A percentile compares a stretch with the other conserved stretches of the same genome.
phyloP scores from a whole-genome alignment of 2,329 filamentous ascomycete genomes.

The Stachybotrys elegans region DNA sequence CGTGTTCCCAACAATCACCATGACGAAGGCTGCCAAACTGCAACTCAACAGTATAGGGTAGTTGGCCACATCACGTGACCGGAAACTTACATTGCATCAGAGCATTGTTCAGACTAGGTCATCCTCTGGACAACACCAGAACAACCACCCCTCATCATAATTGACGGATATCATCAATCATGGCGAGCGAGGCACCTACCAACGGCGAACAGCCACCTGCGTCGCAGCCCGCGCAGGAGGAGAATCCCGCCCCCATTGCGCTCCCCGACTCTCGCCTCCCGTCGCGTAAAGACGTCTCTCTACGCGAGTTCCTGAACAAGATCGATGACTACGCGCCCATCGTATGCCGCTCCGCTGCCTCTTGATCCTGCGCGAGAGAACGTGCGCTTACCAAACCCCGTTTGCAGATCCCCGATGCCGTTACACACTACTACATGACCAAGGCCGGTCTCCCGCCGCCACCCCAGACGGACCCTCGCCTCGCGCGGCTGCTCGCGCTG shows the following conservation, averaged over 20 bases:
- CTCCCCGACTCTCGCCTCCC: conserved; percentile 59
- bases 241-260: conserved; percentile 35
- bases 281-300: conserved; percentile 82
- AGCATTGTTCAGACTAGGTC: not conserved
- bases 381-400: not conserved
- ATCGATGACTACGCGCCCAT: conserved; percentile 99
- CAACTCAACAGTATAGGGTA: too few relatives aligned
- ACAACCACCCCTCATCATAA: conserved; percentile 6
- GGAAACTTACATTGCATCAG: too few relatives aligned
- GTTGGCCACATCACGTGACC: conserved; percentile 22
- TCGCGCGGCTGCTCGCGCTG: conserved; percentile 88
- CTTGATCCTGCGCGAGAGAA: not conserved
- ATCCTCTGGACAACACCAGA: conserved; percentile 8
- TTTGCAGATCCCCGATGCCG: conserved; percentile 85
- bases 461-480: conserved; percentile 81
- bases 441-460: conserved; percentile 91
- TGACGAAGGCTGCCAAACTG: too few relatives aligned
- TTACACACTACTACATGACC: conserved; percentile 97
- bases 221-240: conserved; percentile 20
- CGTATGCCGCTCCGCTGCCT: conserved; percentile 46
- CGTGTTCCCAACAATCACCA: too few relatives aligned
- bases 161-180: conserved; percentile 16
- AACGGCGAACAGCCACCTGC: conserved; percentile 22
- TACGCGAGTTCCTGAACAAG: conserved; percentile 89
- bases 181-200: conserved; percentile 31